Percentiles rank a stretch among this genome's conserved stretches.
phyloP scores from a whole-genome alignment of 176 grass and related monocot genomes.

The Poa annua region DNA sequence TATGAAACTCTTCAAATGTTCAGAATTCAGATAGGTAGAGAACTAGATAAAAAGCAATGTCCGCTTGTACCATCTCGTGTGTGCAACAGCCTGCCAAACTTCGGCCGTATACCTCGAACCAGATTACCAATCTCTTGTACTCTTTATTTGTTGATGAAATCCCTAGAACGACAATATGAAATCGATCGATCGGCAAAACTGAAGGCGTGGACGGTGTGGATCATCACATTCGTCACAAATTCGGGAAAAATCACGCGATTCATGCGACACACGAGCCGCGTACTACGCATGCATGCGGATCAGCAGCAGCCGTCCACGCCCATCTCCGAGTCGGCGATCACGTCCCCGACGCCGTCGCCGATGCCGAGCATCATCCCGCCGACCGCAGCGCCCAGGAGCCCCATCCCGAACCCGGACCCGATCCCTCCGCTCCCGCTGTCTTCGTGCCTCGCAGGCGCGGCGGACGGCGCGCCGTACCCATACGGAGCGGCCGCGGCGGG shows the following conservation, averaged over 20 bases:
- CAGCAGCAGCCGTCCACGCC: constrained; percentile 15
- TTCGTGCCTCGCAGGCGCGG: constrained; percentile 13
- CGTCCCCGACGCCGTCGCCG: constrained; percentile 17
- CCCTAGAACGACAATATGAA: neutral
- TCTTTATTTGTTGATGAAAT: neutral
- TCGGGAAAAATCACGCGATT: neutral
- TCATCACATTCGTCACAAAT: neutral
- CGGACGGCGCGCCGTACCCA: constrained; percentile 21
- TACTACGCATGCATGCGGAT: neutral
- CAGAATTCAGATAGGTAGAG: too few species aligned
- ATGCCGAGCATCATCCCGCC: constrained; percentile 47
- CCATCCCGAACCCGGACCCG: constrained; percentile 28
- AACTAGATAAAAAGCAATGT: too few species aligned
- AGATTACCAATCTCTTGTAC: neutral
- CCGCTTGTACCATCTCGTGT: too few species aligned
- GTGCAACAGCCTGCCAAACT: neutral
- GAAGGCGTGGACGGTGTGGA: neutral
- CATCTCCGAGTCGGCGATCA: constrained; percentile 33
- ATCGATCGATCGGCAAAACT: neutral
- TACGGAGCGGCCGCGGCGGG: neutral
- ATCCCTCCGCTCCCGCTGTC: constrained; percentile 17
- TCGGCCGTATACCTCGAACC: neutral
- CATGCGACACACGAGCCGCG: neutral
- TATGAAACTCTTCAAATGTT: too few species aligned
- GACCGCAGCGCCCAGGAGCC: constrained; percentile 41